Percentiles rank a stretch among this genome's conserved stretches.
phyloP scores from a whole-genome alignment of 164 flowering plant genomes.

The Amborella trichopoda region DNA sequence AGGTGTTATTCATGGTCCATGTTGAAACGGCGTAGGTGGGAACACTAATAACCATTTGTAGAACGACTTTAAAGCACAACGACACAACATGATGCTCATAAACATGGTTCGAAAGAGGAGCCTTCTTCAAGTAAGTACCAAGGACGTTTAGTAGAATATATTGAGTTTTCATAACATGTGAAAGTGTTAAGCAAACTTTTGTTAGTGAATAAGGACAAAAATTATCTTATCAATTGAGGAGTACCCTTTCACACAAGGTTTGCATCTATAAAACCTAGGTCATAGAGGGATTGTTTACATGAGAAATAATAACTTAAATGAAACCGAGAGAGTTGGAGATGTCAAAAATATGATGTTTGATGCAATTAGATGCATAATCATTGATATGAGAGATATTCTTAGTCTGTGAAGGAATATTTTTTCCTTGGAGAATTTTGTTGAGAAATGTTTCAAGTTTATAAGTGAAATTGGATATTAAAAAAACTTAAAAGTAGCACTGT shows the following conservation, averaged over 20 bases:
- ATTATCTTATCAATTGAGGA: neutral
- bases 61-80: neutral
- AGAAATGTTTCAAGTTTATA: neutral
- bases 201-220: neutral
- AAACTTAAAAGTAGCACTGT: neutral
- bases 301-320: neutral
- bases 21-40: neutral
- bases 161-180: neutral
- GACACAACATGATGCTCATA: neutral
- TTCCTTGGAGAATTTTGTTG: neutral
- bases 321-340: neutral
- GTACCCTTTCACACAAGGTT: neutral
- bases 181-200: neutral
- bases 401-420: neutral
- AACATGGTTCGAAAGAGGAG: neutral
- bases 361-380: neutral
- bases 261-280: neutral
- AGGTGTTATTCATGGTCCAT: neutral
- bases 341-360: neutral
- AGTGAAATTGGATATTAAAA: neutral
- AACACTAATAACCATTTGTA: neutral
- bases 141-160: neutral
- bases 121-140: neutral
- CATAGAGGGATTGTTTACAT: neutral
- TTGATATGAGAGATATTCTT: neutral